Conservation (phyloP, 1,139 yeast genomes). For the Geotrichum candidum region DNA sequence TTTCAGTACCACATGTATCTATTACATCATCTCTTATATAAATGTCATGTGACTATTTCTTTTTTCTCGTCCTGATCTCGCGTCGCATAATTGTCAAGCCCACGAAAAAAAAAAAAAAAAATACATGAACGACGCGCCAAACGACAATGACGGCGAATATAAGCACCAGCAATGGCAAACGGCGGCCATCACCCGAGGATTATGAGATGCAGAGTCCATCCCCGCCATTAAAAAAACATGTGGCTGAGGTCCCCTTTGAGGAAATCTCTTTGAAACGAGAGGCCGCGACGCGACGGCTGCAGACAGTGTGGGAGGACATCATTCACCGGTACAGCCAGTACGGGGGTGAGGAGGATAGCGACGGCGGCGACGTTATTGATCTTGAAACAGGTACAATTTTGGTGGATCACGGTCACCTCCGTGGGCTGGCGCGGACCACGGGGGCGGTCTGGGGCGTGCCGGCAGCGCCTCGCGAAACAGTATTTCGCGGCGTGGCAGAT, state of each 20-base stretch:
- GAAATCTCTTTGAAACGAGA: background rate
- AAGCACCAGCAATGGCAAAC: background rate
- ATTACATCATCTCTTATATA: background rate
- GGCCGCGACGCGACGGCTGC: background rate
- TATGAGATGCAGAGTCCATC: background rate
- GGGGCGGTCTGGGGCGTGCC: constrained; percentile 1
- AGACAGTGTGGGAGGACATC: background rate
- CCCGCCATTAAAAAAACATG: background rate
- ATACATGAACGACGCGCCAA: background rate
- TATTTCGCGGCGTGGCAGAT: background rate
- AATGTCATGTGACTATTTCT: background rate
- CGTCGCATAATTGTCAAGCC: background rate
- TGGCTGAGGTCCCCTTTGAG: background rate
- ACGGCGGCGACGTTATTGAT: constrained; percentile 2
- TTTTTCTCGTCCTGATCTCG: background rate
- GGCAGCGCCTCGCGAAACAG: background rate
- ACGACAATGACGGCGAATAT: background rate
- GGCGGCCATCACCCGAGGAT: background rate
- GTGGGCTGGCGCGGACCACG: background rate
- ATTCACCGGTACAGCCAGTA: background rate
- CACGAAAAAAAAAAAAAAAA: background rate
- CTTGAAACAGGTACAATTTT: constrained; percentile 1
- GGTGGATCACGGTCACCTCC: constrained; percentile 4
- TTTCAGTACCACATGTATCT: background rate
- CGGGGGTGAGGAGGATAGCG: background rate